These are phyloP conservation scores for Goffeauzyma gilvescens DNA, from an alignment of 768 basidiomycete species.

Conservation along the genomic window DNA sequence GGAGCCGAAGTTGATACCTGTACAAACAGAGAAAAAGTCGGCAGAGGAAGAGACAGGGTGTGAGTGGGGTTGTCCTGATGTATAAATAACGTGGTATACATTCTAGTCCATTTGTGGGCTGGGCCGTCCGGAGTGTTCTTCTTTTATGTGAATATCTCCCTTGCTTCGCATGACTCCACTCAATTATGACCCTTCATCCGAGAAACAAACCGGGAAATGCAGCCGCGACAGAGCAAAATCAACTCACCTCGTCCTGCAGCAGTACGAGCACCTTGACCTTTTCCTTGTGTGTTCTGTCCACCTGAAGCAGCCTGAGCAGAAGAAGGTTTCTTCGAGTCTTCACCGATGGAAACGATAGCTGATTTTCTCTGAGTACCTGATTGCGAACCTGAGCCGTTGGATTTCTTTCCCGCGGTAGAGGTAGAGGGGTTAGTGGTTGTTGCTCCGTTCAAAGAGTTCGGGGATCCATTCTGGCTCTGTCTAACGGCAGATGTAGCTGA, in stretches of 20 bases:
- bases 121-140: background rate
- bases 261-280: too few relatives aligned
- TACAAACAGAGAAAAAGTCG: too few relatives aligned
- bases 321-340: too few relatives aligned
- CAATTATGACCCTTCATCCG: too few relatives aligned
- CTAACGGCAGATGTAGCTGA: conserved; percentile 40
- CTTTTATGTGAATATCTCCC: too few relatives aligned
- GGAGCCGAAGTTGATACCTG: conserved; percentile 61
- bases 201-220: too few relatives aligned
- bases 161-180: too few relatives aligned
- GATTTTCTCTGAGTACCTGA: conserved; percentile 1
- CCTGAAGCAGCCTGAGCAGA: too few relatives aligned
- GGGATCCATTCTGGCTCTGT: conserved; percentile 34
- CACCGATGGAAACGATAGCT: background rate
- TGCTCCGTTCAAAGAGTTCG: conserved; percentile 17
- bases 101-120: background rate
- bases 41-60: background rate
- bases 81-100: background rate
- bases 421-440: conserved; percentile 9
- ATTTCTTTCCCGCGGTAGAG: conserved; percentile 3
- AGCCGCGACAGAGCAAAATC: too few relatives aligned
- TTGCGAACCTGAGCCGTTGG: background rate
- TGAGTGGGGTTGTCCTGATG: background rate
- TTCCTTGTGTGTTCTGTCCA: too few relatives aligned
- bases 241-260: too few relatives aligned